These are phyloP conservation scores for Colletotrichum chlorophyti DNA, from an alignment of 2,329 filamentous ascomycete species.

Conservation along the genomic window DNA sequence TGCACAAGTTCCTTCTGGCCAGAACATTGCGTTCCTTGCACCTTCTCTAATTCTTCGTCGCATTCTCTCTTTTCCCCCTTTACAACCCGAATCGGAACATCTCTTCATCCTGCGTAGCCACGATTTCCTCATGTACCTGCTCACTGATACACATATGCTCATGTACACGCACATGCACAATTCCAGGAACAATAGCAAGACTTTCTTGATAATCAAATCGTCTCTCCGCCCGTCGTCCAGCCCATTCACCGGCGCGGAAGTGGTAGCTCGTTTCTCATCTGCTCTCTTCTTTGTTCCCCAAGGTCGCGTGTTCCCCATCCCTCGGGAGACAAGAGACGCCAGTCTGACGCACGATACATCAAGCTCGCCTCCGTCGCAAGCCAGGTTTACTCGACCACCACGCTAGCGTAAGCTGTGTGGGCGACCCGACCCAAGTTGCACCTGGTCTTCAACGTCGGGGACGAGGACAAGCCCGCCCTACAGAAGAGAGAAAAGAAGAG, in stretches of 20 bases:
- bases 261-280: not conserved
- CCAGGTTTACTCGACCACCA: slow-evolving; percentile 1
- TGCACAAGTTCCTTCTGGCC: slow-evolving; percentile 12
- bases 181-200: too few species aligned
- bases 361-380: slow-evolving; percentile 25
- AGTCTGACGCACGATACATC: slow-evolving; percentile 22
- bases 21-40: slow-evolving; percentile 18
- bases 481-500: not conserved
- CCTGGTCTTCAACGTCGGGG: slow-evolving; percentile 27
- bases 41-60: slow-evolving; percentile 23
- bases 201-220: too few species aligned
- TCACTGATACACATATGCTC: too few species aligned
- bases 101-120: too few species aligned
- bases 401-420: slow-evolving; percentile 15
- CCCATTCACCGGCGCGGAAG: not conserved
- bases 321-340: slow-evolving; percentile 24
- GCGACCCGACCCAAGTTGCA: too few species aligned
- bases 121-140: too few species aligned
- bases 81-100: too few species aligned
- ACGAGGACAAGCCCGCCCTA: slow-evolving; percentile 3
- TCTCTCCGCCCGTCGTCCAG: slow-evolving; percentile 4
- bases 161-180: too few species aligned
- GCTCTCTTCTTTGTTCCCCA: slow-evolving; percentile 19
- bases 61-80: slow-evolving; percentile 19
- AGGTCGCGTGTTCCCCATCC: slow-evolving; percentile 6